A percentile compares a stretch with the other conserved stretches of the same genome.
Evolutionary conservation across 1,284 basidiomycete genomes (phyloP).

Genomic region (Rugosomyces carneus): DNA sequence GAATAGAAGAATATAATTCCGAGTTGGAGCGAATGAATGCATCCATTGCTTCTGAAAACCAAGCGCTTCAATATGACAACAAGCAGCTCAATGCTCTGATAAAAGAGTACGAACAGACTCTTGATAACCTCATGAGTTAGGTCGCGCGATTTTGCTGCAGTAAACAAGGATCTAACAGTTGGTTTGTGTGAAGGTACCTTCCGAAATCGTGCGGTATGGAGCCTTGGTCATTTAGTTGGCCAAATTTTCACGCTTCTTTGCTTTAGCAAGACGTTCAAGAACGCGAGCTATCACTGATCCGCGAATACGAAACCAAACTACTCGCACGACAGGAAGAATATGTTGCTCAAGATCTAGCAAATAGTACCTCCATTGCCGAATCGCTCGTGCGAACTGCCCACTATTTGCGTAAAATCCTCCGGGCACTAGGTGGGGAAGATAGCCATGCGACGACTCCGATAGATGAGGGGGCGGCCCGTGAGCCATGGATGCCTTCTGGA

Average conservation of each 20-base stretch:
- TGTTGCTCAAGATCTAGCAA: conserved; percentile 53
- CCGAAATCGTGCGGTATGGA: conserved; percentile 82
- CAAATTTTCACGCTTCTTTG: conserved; percentile 1
- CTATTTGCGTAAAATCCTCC: conserved; percentile 69
- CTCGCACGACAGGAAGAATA: conserved; percentile 73
- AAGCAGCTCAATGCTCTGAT: conserved; percentile 88
- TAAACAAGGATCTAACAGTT: conserved; percentile 4
- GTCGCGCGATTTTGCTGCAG: conserved; percentile 5
- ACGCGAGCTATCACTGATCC: conserved; percentile 85
- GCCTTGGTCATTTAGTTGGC: neutral
- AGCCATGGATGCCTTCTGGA: conserved; percentile 31
- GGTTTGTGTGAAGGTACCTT: conserved; percentile 45
- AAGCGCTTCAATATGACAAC: conserved; percentile 86
- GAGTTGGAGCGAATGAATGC: conserved; percentile 90
- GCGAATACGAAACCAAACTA: conserved; percentile 86
- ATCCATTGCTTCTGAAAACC: conserved; percentile 82
- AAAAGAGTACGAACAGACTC: conserved; percentile 94
- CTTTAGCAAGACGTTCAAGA: conserved; percentile 87
- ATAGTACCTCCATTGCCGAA: conserved; percentile 60
- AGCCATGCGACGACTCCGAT: conserved; percentile 20
- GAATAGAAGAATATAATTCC: conserved; percentile 82
- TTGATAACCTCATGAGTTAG: conserved; percentile 89
- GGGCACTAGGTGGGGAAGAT: conserved; percentile 73
- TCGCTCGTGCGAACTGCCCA: conserved; percentile 71
- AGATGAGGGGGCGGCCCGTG: conserved; percentile 30